A percentile compares a stretch with the other conserved stretches of the same genome.
These are phyloP conservation scores for Suhomyces yuchorum DNA, from an alignment of 1,139 yeast species.

Conservation along the genomic window DNA sequence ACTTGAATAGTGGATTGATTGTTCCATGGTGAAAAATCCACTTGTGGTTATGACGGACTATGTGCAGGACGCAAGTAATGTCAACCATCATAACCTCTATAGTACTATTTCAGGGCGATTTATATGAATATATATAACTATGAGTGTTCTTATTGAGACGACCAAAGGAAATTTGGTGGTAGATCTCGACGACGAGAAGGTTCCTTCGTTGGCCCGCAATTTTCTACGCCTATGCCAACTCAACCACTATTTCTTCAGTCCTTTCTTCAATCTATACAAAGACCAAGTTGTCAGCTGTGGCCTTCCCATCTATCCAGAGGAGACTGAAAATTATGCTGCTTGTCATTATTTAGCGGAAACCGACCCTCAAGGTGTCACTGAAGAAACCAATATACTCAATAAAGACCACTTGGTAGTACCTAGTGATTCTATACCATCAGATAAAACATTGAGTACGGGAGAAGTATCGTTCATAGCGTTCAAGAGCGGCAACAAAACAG, in stretches of 20 bases:
- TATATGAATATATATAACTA: slow-evolving; percentile 18
- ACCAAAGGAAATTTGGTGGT: slow-evolving; percentile 54
- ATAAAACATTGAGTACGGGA: not conserved
- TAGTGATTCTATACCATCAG: no score
- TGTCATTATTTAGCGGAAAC: slow-evolving; percentile 12
- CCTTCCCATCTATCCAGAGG: slow-evolving; percentile 47
- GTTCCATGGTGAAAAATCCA: not conserved
- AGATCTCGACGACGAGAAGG: slow-evolving; percentile 45
- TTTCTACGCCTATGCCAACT: slow-evolving; percentile 58
- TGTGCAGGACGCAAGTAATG: not conserved
- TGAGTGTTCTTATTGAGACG: slow-evolving; percentile 65
- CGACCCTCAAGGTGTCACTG: not conserved
- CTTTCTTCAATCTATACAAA: slow-evolving; percentile 45
- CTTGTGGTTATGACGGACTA: not conserved
- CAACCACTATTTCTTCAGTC: slow-evolving; percentile 55
- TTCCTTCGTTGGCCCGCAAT: slow-evolving; percentile 44
- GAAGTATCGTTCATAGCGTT: slow-evolving; percentile 11
- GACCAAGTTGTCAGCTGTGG: slow-evolving; percentile 48
- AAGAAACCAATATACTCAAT: slow-evolving; percentile 1
- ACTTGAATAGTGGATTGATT: not conserved
- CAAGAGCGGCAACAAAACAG: slow-evolving; percentile 7
- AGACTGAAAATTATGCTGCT: slow-evolving; percentile 25
- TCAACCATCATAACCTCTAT: not conserved
- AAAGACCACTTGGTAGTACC: slow-evolving; percentile 11
- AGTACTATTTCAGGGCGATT: not conserved